Evolutionary conservation across 2,329 filamentous ascomycete species (phyloP).

Genomic region (Alternaria hordeiaustralica): DNA sequence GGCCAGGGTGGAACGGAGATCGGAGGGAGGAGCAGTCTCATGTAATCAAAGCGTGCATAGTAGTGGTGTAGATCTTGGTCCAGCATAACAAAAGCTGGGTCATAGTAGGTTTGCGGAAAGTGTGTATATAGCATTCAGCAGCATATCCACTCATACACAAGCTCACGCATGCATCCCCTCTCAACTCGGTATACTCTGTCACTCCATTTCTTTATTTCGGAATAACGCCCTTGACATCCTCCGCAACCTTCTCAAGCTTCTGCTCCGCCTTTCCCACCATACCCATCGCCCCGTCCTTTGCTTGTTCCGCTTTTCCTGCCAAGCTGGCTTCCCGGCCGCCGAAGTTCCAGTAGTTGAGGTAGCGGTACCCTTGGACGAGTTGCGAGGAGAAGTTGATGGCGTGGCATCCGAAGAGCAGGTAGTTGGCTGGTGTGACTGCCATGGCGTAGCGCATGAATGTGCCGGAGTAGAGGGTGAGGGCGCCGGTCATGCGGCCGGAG

Average conservation of each 20-base stretch:
- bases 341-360: slow-evolving; percentile 65
- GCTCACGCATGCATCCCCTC: background rate
- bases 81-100: background rate
- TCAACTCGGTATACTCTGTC: background rate
- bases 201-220: slow-evolving; percentile 9
- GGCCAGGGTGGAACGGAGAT: slow-evolving; percentile 92
- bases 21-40: slow-evolving; percentile 89
- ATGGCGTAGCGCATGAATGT: slow-evolving; percentile 73
- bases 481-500: slow-evolving; percentile 68
- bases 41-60: slow-evolving; percentile 61
- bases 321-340: slow-evolving; percentile 53
- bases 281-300: slow-evolving; percentile 9
- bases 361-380: slow-evolving; percentile 66
- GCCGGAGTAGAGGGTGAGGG: slow-evolving; percentile 65
- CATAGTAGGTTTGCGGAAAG: background rate
- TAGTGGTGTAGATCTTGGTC: background rate
- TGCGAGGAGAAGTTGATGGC: slow-evolving; percentile 69
- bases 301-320: slow-evolving; percentile 44
- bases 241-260: slow-evolving; percentile 10
- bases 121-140: background rate
- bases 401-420: slow-evolving; percentile 72
- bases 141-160: background rate
- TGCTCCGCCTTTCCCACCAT: slow-evolving; percentile 8
- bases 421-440: slow-evolving; percentile 68
- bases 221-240: slow-evolving; percentile 16